phyloP scores from a whole-genome alignment of 805 yeast species.

The Lipomyces kockii region DNA sequence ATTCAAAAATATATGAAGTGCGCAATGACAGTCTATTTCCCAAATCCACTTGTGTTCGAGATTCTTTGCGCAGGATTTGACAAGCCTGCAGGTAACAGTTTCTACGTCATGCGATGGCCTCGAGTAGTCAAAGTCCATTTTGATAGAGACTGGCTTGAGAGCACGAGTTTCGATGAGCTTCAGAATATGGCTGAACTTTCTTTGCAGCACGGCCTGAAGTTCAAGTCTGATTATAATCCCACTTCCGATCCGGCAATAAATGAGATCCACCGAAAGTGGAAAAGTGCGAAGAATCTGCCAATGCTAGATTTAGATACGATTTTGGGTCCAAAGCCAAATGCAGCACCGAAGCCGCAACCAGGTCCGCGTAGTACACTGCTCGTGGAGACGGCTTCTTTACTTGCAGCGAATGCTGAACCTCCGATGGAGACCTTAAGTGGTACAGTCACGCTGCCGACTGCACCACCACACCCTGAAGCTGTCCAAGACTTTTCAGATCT shows the following conservation, averaged over 20 bases:
- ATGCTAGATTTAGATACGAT: conserved; percentile 10
- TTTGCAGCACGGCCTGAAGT: background rate
- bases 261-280: background rate
- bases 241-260: background rate
- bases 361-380: background rate
- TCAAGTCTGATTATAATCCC: background rate
- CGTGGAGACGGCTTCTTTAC: background rate
- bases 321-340: background rate
- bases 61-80: conserved; percentile 27
- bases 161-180: conserved; percentile 17
- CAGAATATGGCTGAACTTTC: conserved; percentile 14
- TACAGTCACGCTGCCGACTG: background rate
- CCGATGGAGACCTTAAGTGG: background rate
- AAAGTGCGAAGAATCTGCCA: conserved; percentile 13
- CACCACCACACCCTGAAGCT: background rate
- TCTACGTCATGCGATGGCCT: conserved; percentile 28
- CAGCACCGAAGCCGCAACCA: background rate
- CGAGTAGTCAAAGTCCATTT: conserved; percentile 24
- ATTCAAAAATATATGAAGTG: background rate
- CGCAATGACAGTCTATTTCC: conserved; percentile 10
- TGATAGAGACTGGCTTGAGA: conserved; percentile 23
- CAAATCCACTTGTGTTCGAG: conserved; percentile 17
- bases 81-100: conserved; percentile 18
- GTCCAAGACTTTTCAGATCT: background rate
- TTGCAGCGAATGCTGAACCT: background rate